Base-by-base conservation (phyloP, 371 early-diverging fungal genomes). In the Dichotomocladium elegans region DNA sequence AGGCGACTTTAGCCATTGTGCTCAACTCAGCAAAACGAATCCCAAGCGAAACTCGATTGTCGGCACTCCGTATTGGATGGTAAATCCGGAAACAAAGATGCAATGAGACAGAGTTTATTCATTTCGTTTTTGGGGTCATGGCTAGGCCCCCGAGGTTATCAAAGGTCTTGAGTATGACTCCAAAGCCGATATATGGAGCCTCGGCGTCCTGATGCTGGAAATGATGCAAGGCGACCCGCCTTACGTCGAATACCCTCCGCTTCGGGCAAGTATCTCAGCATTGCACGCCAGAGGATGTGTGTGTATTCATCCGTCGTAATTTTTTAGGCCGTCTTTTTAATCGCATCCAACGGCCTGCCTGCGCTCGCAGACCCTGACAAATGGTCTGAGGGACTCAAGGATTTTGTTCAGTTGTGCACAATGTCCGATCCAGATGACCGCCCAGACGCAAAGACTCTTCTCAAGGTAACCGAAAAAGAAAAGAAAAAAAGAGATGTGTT, bases 1-100 rank as follows among this genome's bases (percentile, higher is more conserved):
- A 74, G 86, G 89, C 12, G 89, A 89, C 63, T 88, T 88, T 63
- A 83, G 87, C 42, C 83, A 81, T 42, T 86, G 83, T 41, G 85
- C 82, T n/a, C 83, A 83, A 48, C 51, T 87, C 47, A 78, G 85
- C 4, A 64, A 67, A 24, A 63, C 70, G 41, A 74, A 84, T 19
- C 64, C 77, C 25, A 83, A 83, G 33, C 76, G 89, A 46, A 85
- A 82, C 47, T 80, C 89, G 2, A 77, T 86, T 41, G 80, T 87
- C 27, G 88, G 89, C 28, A 93, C 80, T 53, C 84, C 85, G 60
- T 95, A 93, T 81, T 96, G 98, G 98, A 94, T 96, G 95, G 63
- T 61, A 53, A 55, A 44, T 15, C 10, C 6, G 12, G 8, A 17
- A 47, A 27, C n/a, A n/a, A n/a, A n/a, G n/a, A n/a, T n/a, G n/a